Evolutionary conservation across 305 asterid genomes (phyloP), one percentile per base, ranked within the genome.

Genomic region (Fraxinus angustifolia): DNA sequence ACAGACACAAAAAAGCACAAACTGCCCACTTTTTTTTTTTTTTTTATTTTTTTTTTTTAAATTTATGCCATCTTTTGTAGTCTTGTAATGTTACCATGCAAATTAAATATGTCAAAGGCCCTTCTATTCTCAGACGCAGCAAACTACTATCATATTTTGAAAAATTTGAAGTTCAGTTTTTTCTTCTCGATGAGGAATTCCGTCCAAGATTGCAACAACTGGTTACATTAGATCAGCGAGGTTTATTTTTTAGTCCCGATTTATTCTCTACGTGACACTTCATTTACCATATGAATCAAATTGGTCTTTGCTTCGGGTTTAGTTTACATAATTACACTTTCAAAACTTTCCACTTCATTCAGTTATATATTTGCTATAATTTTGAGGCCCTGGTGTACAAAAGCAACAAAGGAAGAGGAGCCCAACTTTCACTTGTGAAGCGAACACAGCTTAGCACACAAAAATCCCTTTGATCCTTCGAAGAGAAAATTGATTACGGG

Each of bases 41-140:
- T 30, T 30, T 30, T 30, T 30, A 1, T 40, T 0, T 38, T 38
- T 33, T 33, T 31, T 30, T 30, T 30, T 30, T 30, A 1, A 1
- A 35, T 48, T 71, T 72, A 83, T 83, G 83, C 88, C 68, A 68
- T 23, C 0, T 58, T 83, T 78, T 83, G 83, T 83, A 65, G 79
- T 48, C 45, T 73, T 34, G 62, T 28, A 23, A 73, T 17, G 73
- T 26, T 33, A 31, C 50, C 75, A 40, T 36, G 62, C 17, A 17
- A 3, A 62, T 78, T 50, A 76, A 42, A 78, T 19, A 60, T 35
- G 19, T 62, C 58, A 19, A 60, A 65, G 2, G 2, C 0, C 3
- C 6, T 26, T 3, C 34, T 2, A 71, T 10, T 21, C 19, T 14
- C 19, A 5, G 28, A 79, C 21, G 31, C 74, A 42, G 34, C 14